Evolutionary conservation across 495 filamentous ascomycete species (phyloP).

Genomic region (Sabuloglossum arenarium): DNA sequence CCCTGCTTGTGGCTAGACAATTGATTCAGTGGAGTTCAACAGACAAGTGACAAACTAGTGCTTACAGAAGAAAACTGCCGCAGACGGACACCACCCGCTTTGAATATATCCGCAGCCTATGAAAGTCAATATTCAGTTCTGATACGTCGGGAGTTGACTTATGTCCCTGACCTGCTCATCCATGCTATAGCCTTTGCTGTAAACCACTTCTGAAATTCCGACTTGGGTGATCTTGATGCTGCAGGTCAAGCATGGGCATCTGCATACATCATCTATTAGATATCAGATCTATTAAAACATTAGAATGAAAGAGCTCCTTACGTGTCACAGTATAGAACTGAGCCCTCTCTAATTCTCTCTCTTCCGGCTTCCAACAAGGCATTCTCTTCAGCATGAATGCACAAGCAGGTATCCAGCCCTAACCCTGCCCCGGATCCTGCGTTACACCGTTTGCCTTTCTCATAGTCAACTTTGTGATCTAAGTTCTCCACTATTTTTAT

Average conservation of each 20-base stretch:
- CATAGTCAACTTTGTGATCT: background rate
- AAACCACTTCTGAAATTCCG: constrained; percentile 88
- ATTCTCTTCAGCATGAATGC: constrained; percentile 94
- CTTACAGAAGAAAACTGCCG: constrained; percentile 3
- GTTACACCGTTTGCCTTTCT: constrained; percentile 56
- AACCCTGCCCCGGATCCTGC: constrained; percentile 43
- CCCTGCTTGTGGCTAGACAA: background rate
- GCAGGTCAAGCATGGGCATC: constrained; percentile 92
- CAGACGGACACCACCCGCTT: background rate
- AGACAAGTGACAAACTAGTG: background rate
- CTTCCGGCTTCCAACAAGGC: constrained; percentile 83
- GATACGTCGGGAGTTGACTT: background rate
- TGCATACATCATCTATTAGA: constrained; percentile 9
- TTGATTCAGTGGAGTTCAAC: background rate
- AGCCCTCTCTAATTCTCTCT: constrained; percentile 60
- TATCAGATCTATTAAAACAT: background rate
- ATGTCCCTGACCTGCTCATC: constrained; percentile 34
- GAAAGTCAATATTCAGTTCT: background rate
- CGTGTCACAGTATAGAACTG: constrained; percentile 85
- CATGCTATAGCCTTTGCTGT: constrained; percentile 83
- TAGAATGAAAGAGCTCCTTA: constrained; percentile 14
- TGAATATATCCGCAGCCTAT: background rate
- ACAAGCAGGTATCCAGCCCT: constrained; percentile 68
- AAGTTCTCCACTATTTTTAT: background rate
- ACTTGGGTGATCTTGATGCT: constrained; percentile 95